Percentiles rank a stretch among this genome's conserved stretches.
Evolutionary conservation across 371 early-diverging fungal species (phyloP).

Genomic region (Batrachochytrium dendrobatidis): DNA sequence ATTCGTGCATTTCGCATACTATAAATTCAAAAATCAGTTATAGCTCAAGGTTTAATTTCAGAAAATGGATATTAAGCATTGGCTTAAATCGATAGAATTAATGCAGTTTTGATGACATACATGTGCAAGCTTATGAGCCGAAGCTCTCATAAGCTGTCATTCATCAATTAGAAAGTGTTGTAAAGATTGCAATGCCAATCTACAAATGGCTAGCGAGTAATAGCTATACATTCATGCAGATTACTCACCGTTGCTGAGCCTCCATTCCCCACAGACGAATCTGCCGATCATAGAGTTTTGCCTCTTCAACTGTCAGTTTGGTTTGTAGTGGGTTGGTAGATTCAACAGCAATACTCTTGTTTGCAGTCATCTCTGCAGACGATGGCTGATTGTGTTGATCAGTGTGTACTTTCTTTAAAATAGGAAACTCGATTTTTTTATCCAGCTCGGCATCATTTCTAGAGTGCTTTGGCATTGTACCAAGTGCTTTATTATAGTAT

Average conservation of each 20-base stretch:
- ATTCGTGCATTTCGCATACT: conserved; percentile 73
- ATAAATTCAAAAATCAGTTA: neutral
- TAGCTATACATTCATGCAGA: too few species aligned
- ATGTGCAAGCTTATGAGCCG: neutral
- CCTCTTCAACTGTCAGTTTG: conserved; percentile 57
- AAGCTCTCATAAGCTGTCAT: neutral
- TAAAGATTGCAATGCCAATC: neutral
- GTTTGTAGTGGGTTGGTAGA: neutral
- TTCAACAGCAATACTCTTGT: neutral
- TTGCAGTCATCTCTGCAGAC: neutral
- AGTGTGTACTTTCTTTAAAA: neutral
- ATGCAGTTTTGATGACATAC: neutral
- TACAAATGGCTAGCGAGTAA: neutral
- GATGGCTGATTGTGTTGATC: neutral
- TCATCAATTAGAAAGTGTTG: neutral
- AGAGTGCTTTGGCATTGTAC: too few species aligned
- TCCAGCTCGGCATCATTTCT: neutral
- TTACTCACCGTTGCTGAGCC: conserved; percentile 71
- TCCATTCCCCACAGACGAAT: conserved; percentile 93
- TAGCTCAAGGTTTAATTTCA: too few species aligned
- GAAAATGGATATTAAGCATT: too few species aligned
- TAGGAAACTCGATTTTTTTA: neutral
- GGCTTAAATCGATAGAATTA: too few species aligned
- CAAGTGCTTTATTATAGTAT: too few species aligned
- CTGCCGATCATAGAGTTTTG: conserved; percentile 88